phyloP scores from a whole-genome alignment of 139 green algal species.

The Coccomyxa sp. region DNA sequence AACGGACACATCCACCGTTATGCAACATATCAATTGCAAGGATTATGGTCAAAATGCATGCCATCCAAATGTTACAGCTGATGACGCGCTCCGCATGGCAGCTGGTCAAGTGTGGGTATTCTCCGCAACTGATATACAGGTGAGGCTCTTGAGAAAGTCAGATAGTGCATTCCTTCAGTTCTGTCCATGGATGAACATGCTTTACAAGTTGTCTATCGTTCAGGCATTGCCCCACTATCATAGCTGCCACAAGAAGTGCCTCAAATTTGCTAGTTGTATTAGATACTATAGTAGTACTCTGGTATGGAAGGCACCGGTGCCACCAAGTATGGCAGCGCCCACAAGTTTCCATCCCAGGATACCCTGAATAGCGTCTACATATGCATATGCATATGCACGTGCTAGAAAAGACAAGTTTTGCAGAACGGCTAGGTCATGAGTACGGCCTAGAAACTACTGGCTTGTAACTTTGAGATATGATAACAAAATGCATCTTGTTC shows the following conservation, averaged over 20 bases:
- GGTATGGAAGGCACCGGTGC: no score
- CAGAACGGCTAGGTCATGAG: no score
- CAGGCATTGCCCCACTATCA: neutral
- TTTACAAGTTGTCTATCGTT: neutral
- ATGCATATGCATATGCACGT: no score
- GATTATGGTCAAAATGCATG: neutral
- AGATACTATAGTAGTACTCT: neutral
- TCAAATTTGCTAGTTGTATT: neutral
- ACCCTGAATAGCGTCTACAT: no score
- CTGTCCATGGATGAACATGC: neutral
- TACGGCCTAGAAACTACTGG: no score
- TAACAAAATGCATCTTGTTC: no score
- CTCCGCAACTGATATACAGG: neutral
- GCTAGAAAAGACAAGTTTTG: no score
- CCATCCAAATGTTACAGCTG: neutral
- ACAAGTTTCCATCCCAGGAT: no score
- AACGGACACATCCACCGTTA: neutral
- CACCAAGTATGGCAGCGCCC: no score
- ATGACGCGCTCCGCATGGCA: neutral
- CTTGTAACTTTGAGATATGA: no score
- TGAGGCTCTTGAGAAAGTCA: neutral
- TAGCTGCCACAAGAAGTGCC: neutral
- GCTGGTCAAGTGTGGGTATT: neutral
- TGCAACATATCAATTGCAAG: neutral
- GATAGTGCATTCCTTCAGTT: no score